These are phyloP conservation scores for Chaetomiaceae sp. DNA, from an alignment of 2,329 filamentous ascomycete genomes.

Conservation along the genomic window DNA sequence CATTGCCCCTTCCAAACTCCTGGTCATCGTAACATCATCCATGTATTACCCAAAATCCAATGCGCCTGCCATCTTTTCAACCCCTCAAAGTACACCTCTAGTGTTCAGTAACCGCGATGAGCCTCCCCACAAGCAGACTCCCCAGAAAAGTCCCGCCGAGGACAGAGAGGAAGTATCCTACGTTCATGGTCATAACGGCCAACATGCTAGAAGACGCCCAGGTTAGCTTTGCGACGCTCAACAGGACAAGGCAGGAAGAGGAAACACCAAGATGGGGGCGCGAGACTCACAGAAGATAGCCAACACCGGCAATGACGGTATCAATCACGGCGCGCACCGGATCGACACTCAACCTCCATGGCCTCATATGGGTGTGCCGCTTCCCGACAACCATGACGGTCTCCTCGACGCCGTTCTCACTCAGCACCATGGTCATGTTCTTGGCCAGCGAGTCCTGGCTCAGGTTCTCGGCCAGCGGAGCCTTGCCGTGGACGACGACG, in stretches of 20 bases:
- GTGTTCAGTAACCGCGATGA: slow-evolving; percentile 48
- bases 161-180: slow-evolving; percentile 72
- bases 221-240: too few species aligned
- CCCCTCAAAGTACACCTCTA: slow-evolving; percentile 25
- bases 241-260: too few species aligned
- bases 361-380: slow-evolving; percentile 45
- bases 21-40: not conserved
- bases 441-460: slow-evolving; percentile 58
- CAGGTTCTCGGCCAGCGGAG: slow-evolving; percentile 54
- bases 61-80: too few species aligned
- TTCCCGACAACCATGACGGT: slow-evolving; percentile 68
- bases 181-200: slow-evolving; percentile 80
- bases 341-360: slow-evolving; percentile 80
- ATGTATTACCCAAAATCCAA: not conserved
- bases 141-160: slow-evolving; percentile 78
- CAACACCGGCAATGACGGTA: slow-evolving; percentile 67
- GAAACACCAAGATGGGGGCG: not conserved
- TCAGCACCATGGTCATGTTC: slow-evolving; percentile 53
- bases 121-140: slow-evolving; percentile 74
- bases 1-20: not conserved
- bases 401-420: slow-evolving; percentile 76
- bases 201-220: slow-evolving; percentile 68
- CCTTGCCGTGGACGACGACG: slow-evolving; percentile 64
- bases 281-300: slow-evolving; percentile 74
- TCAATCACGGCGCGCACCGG: slow-evolving; percentile 66